These are phyloP conservation scores for Stromatinia cepivora DNA, from an alignment of 2,329 filamentous ascomycete genomes.

Conservation along the genomic window DNA sequence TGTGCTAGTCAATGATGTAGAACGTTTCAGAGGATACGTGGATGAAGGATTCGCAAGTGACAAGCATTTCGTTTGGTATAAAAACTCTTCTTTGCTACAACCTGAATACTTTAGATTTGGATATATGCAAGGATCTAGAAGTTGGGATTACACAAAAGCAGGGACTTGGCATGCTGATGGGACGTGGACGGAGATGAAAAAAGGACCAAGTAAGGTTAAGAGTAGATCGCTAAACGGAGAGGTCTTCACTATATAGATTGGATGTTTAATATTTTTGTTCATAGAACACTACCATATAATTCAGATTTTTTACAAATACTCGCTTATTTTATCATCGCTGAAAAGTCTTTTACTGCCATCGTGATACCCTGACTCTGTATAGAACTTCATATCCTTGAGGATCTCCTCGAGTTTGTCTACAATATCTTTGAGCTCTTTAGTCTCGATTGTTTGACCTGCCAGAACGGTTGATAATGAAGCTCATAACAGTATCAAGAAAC, in stretches of 20 bases:
- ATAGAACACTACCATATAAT: not conserved
- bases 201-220: constrained; percentile 39
- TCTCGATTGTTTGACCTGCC: not conserved
- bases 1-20: constrained; percentile 82
- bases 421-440: not conserved
- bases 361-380: not conserved
- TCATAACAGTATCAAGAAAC: not conserved
- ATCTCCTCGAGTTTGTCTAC: not conserved
- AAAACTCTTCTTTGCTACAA: constrained; percentile 47
- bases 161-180: constrained; percentile 67
- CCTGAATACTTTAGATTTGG: constrained; percentile 79
- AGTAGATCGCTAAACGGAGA: constrained; percentile 32
- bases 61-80: constrained; percentile 59
- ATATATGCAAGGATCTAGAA: constrained; percentile 64
- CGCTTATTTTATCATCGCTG: not conserved
- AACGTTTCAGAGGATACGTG: constrained; percentile 73
- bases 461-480: not conserved
- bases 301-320: no score
- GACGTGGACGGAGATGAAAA: constrained; percentile 63
- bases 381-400: not conserved
- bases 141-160: constrained; percentile 73
- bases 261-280: not conserved
- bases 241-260: constrained; percentile 23
- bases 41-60: constrained; percentile 49
- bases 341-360: not conserved